Percentiles rank a stretch among this genome's conserved stretches.
These are phyloP conservation scores for Coemansia sp. DNA, from an alignment of 192 early-diverging fungal species.

Conservation along the genomic window DNA sequence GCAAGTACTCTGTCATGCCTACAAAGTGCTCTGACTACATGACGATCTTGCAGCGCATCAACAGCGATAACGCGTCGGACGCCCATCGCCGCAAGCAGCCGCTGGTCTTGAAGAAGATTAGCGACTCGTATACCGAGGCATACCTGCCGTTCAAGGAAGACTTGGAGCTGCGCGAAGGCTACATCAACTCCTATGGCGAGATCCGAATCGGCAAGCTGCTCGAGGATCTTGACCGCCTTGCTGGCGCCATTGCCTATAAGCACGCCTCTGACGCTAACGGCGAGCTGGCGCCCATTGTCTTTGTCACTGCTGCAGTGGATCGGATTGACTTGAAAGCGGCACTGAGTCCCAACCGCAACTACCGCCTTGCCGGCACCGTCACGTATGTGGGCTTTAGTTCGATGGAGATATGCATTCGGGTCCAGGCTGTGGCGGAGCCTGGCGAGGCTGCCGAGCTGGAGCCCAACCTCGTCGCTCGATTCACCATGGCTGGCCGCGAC, in stretches of 20 bases:
- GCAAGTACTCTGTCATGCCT: slow-evolving; percentile 56
- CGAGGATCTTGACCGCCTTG: slow-evolving; percentile 85
- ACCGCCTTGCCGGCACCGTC: slow-evolving; percentile 81
- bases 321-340: slow-evolving; percentile 76
- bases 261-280: slow-evolving; percentile 66
- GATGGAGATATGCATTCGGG: slow-evolving; percentile 82
- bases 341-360: slow-evolving; percentile 67
- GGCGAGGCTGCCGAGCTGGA: slow-evolving; percentile 38
- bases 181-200: slow-evolving; percentile 74
- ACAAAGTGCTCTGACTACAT: slow-evolving; percentile 53
- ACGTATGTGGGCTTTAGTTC: slow-evolving; percentile 85
- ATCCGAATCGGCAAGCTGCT: slow-evolving; percentile 85
- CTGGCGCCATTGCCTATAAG: slow-evolving; percentile 78
- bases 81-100: slow-evolving; percentile 37
- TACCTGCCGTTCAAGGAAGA: slow-evolving; percentile 79
- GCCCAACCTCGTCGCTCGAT: slow-evolving; percentile 75
- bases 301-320: slow-evolving; percentile 90
- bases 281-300: slow-evolving; percentile 62
- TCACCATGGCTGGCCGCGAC: slow-evolving; percentile 89
- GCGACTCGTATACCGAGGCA: slow-evolving; percentile 76
- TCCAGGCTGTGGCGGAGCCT: slow-evolving; percentile 60
- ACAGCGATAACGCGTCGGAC: slow-evolving; percentile 34
- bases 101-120: slow-evolving; percentile 63
- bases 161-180: slow-evolving; percentile 75
- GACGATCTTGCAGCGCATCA: slow-evolving; percentile 48